These are phyloP conservation scores for Metarhizium rileyi DNA, from an alignment of 2,329 filamentous ascomycete species.

Conservation along the genomic window DNA sequence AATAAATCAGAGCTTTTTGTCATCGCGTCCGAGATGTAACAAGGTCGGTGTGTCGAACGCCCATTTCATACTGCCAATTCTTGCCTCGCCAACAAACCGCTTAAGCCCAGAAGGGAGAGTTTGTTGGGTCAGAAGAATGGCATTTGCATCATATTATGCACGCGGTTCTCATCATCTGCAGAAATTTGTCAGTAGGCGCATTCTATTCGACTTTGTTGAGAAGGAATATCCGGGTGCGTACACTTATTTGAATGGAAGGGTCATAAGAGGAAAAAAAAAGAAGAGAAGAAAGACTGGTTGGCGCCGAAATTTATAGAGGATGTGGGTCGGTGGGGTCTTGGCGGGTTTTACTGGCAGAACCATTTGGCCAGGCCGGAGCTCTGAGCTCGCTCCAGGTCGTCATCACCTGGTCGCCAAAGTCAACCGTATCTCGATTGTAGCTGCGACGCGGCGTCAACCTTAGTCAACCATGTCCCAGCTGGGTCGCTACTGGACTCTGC, in stretches of 20 bases:
- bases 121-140: constrained; percentile 53
- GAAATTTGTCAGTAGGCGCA: constrained; percentile 21
- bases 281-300: constrained; percentile 31
- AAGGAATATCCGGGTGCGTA: constrained; percentile 43
- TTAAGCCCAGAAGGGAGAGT: constrained; percentile 90
- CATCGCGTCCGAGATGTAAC: constrained; percentile 95
- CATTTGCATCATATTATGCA: constrained; percentile 80
- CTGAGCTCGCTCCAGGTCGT: neutral
- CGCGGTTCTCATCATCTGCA: constrained; percentile 99
- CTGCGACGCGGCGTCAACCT: constrained; percentile 1
- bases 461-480: constrained; percentile 16
- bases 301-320: constrained; percentile 26
- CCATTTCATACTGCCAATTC: constrained; percentile 77
- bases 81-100: constrained; percentile 62
- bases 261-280: constrained; percentile 57
- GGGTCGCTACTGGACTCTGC: constrained; percentile 13
- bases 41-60: constrained; percentile 99
- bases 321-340: constrained; percentile 3
- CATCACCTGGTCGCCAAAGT: neutral
- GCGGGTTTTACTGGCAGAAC: constrained; percentile 2
- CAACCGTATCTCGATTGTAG: neutral
- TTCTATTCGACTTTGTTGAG: neutral
- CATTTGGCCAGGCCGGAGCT: neutral
- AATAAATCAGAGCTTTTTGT: constrained; percentile 86
- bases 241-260: constrained; percentile 99